A percentile compares a stretch with the other conserved stretches of the same genome.
These are phyloP conservation scores for Epichloe uncinata DNA, from an alignment of 2,329 filamentous ascomycete genomes.

Conservation along the genomic window DNA sequence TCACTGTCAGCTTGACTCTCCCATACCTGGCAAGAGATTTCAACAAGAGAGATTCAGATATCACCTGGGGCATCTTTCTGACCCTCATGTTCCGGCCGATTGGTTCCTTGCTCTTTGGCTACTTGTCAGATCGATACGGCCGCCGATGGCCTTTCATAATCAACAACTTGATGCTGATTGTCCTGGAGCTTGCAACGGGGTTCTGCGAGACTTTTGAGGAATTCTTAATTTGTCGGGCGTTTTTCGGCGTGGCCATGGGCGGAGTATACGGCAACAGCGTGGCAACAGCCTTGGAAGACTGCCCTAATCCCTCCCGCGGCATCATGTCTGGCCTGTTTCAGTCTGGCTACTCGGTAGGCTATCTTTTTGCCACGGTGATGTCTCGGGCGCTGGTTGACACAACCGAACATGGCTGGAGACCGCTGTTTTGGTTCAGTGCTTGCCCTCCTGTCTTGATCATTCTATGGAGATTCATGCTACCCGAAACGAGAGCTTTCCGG, in stretches of 20 bases:
- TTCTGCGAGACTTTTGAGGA: neutral
- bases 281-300: neutral
- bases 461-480: neutral
- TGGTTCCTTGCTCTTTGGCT: neutral
- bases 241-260: neutral
- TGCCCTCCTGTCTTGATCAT: neutral
- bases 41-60: neutral
- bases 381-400: neutral
- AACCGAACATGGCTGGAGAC: neutral
- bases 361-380: neutral
- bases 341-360: neutral
- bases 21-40: neutral
- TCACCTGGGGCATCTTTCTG: neutral
- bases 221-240: neutral
- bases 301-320: neutral
- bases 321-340: neutral
- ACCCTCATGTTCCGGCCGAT: neutral
- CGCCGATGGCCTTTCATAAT: neutral
- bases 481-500: neutral
- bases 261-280: neutral
- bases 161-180: neutral
- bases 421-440: constrained; percentile 1
- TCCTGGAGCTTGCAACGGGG: neutral
- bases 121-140: neutral
- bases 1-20: neutral